Percentiles rank a stretch among this genome's conserved stretches.
These are phyloP conservation scores for Kipferlia bialata DNA, from an alignment of 78 protist species.

Conservation along the genomic window DNA sequence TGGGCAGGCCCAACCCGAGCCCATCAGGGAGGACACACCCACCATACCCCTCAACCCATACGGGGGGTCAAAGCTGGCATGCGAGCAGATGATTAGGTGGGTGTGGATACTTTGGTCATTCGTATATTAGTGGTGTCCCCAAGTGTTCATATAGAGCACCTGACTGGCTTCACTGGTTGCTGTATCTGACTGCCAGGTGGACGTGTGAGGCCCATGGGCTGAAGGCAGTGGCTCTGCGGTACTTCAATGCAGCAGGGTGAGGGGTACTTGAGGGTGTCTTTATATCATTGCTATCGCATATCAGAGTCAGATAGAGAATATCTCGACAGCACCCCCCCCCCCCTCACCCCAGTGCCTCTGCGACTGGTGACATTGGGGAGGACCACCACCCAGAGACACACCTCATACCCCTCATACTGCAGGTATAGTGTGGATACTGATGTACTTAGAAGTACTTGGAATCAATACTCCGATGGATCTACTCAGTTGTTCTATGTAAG, in stretches of 20 bases:
- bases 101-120: not conserved
- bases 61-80: constrained; percentile 77
- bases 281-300: too few species aligned
- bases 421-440: too few species aligned
- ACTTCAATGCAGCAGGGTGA: constrained; percentile 95
- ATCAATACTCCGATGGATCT: too few species aligned
- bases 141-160: not conserved
- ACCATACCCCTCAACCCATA: constrained; percentile 58
- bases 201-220: constrained; percentile 2
- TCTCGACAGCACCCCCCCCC: too few species aligned
- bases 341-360: too few species aligned
- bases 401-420: constrained; percentile 74
- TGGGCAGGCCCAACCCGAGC: constrained; percentile 53
- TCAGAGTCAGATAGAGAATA: too few species aligned
- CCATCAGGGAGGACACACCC: constrained; percentile 43
- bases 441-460: too few species aligned
- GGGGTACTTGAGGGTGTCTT: too few species aligned
- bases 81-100: constrained; percentile 60
- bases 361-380: constrained; percentile 81
- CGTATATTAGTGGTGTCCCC: not conserved
- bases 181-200: too few species aligned
- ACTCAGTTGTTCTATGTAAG: too few species aligned
- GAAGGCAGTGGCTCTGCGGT: constrained; percentile 59
- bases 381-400: constrained; percentile 79
- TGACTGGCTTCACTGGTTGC: not conserved